These are phyloP conservation scores for Pyrus betulifolia DNA, from an alignment of 306 rosid genomes.

Conservation along the genomic window DNA sequence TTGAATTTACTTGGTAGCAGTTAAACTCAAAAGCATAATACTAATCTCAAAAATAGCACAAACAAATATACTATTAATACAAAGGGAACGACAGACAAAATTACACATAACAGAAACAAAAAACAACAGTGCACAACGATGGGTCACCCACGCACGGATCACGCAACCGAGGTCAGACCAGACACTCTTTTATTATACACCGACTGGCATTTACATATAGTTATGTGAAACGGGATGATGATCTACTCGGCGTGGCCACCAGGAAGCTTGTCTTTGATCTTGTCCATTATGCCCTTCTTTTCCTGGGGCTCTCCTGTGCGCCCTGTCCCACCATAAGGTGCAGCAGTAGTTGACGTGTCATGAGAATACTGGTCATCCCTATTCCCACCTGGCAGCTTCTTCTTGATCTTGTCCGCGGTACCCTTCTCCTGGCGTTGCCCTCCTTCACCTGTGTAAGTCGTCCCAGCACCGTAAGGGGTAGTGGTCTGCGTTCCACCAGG, in stretches of 20 bases:
- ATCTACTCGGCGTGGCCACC: constrained; percentile 14
- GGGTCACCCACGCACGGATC: too few relatives aligned
- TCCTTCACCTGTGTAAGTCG: not conserved
- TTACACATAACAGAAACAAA: too few relatives aligned
- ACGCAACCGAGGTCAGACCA: not conserved
- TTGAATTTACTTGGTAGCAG: too few relatives aligned
- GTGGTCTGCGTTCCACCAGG: not conserved
- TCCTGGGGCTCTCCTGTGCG: not conserved
- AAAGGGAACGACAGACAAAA: too few relatives aligned
- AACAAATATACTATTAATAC: too few relatives aligned
- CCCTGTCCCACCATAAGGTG: not conserved
- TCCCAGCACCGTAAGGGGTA: not conserved
- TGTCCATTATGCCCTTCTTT: not conserved
- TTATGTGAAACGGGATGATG: not conserved
- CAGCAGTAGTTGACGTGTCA: not conserved
- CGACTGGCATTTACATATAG: not conserved
- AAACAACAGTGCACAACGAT: too few relatives aligned
- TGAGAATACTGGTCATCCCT: not conserved
- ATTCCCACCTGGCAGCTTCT: constrained; percentile 24
- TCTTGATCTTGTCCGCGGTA: constrained; percentile 20
- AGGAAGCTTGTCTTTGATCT: constrained; percentile 5
- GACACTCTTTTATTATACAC: not conserved
- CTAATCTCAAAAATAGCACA: too few relatives aligned
- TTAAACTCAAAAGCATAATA: too few relatives aligned
- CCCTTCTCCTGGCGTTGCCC: not conserved